Base-by-base conservation (phyloP, 176 grass and related monocot genomes). In the Thinopyrum elongatum region DNA sequence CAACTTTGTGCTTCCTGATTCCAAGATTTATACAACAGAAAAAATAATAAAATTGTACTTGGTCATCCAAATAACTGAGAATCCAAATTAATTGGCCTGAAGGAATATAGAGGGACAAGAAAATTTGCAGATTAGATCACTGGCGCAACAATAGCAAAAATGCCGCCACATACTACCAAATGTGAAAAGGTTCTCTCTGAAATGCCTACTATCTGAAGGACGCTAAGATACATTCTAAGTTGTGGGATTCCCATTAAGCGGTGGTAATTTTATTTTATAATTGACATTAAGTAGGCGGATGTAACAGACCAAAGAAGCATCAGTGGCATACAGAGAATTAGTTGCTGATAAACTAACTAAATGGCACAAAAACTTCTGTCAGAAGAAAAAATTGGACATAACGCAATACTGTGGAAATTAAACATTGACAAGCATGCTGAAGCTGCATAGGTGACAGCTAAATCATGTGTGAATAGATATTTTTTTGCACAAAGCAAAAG, bases 261-360 rank as follows among this genome's bases (percentile, higher is more conserved):
- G 72, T 29, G 9, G 10, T 38, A 11, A 34, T 19, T 70, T 38
- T 19, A 53, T 70, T 70, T 70, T 70, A 69, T 36, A 47, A 77
- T 53, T 77, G 21, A 7, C 21, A 77, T 77, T n/a, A 59, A 35
- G 51, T 35, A 77, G 51, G 39, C 8, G 12, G 71, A 16, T 74
- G 44, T 74, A 17, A 65, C 78, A 64, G 60, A 76, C 39, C 28
- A 65, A 82, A 87, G 59, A 42, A 76, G 10, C 34, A 75, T 64
- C 44, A 25, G 16, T 36, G 8, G 31, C 7, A 46, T 78, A 27
- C 4, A 49, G 26, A 53, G 7, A 79, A 80, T 23, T 58, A 76
- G 5, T 33, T 41, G 22, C 59, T 23, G 39, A 65, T 0, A 58
- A 62, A 29, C 44, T 8, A 9, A 61, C 4, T 3, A 87, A 76